Base-by-base conservation (phyloP, 2,329 filamentous ascomycete genomes). In the Aspergillus sp. region DNA sequence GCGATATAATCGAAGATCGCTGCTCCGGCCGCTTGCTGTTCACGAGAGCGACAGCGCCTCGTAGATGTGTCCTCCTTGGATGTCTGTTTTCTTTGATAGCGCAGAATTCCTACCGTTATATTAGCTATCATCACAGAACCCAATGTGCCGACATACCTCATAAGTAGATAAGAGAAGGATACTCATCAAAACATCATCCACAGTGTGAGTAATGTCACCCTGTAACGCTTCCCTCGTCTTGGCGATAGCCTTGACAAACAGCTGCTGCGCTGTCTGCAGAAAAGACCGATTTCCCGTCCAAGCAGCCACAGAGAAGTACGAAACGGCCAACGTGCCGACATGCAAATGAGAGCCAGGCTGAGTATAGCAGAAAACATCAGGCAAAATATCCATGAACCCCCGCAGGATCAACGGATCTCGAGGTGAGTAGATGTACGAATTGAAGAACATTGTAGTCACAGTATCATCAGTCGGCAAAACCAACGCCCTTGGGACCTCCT, bases 381-480 rank as follows among this genome's bases (percentile, higher is more conserved):
- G 71, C 17, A 73, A 53, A 15, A 71, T 59, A 7, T 72, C 70
- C 69, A 73, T 69, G 41, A 72, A 71, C 1, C 71, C 70, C 32
- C 63, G 61, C 9, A 64, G 56, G 3, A 71, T 64, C 2, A 70
- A 58, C 8, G 67, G 69, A 38, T 70, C 71, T 36, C 66, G 66
- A 1, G 68, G 70, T 2, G 67, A 57, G 49, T 70, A 71, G 5
- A 73, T 47, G 55, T 67, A 72, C 4, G 70, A 72, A 54, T 70
- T 72, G 53, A 73, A 72, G 36, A 71, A 72, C 4, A 72, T 50
- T 0, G 70, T 63, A 9, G 69, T 61, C 9, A 73, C 68, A 1
- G 64, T 71, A 30, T 69, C 67, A 55, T 72, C 70, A 62, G 70
- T 57, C 1, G 69, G 68, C 0, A 67, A 60, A 21, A 62, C 65